Percentiles rank a stretch among this genome's conserved stretches.
Evolutionary conservation across 2,329 filamentous ascomycete genomes (phyloP).

Genomic region (Chrysoporthe deuterocubensis): DNA sequence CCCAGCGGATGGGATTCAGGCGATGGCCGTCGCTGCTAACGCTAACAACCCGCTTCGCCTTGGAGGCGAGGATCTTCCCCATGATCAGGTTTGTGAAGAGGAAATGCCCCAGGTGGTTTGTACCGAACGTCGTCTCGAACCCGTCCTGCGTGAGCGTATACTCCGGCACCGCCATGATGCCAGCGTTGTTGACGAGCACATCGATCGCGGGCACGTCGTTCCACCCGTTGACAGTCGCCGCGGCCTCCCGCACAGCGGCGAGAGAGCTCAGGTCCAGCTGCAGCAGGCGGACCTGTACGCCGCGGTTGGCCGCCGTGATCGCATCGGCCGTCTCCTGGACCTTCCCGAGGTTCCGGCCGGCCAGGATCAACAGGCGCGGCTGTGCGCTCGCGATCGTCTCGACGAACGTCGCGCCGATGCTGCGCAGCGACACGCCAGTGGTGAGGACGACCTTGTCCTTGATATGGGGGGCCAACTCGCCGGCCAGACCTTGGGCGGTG

Average conservation of each 20-base stretch:
- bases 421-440: constrained; percentile 29
- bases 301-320: constrained; percentile 37
- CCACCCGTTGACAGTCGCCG: constrained; percentile 37
- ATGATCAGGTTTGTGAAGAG: constrained; percentile 51
- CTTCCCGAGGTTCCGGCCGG: constrained; percentile 28
- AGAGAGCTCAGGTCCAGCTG: constrained; percentile 45
- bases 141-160: constrained; percentile 44
- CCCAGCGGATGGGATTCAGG: constrained; percentile 38
- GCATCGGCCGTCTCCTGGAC: constrained; percentile 40
- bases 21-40: constrained; percentile 43
- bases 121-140: constrained; percentile 49
- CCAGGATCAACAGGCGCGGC: constrained; percentile 30
- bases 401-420: constrained; percentile 29
- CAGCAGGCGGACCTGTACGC: constrained; percentile 38
- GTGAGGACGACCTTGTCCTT: constrained; percentile 29
- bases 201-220: constrained; percentile 16
- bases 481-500: not conserved
- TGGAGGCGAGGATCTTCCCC: constrained; percentile 44
- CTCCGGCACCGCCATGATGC: constrained; percentile 34
- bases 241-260: constrained; percentile 42
- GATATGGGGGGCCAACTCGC: constrained; percentile 9
- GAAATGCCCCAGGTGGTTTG: constrained; percentile 52
- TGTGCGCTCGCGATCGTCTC: constrained; percentile 27
- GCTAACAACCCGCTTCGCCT: constrained; percentile 43
- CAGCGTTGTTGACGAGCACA: constrained; percentile 22